Conservation (phyloP, 441 rosid species). For the Viola pubescens region DNA sequence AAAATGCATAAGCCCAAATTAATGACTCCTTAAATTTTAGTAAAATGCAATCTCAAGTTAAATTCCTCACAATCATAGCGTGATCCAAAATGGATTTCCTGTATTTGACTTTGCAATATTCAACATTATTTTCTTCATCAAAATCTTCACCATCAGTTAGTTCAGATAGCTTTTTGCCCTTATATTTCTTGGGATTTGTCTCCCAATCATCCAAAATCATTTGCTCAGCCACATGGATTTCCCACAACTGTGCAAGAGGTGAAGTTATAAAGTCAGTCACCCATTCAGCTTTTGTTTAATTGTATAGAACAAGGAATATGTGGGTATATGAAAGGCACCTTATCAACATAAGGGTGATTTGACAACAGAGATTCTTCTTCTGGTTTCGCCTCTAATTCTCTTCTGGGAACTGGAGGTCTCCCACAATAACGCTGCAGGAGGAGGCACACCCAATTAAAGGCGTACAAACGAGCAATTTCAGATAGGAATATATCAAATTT, state of each 20-base stretch:
- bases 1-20: constrained; percentile 16
- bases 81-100: constrained; percentile 58
- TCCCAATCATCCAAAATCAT: constrained; percentile 87
- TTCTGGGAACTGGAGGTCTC: constrained; percentile 86
- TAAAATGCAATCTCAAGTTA: constrained; percentile 8
- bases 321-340: constrained; percentile 34
- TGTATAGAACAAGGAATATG: neutral
- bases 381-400: constrained; percentile 63
- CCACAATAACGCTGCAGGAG: constrained; percentile 76
- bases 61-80: constrained; percentile 52
- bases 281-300: neutral
- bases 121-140: constrained; percentile 57
- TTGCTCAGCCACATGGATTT: constrained; percentile 87
- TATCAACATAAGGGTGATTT: constrained; percentile 86
- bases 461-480: neutral
- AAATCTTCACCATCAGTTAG: constrained; percentile 70
- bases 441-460: constrained; percentile 11
- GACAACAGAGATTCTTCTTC: constrained; percentile 80
- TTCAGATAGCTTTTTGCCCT: constrained; percentile 66
- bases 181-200: constrained; percentile 74
- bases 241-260: constrained; percentile 72
- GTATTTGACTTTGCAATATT: constrained; percentile 47
- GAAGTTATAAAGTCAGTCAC: constrained; percentile 13
- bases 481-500: neutral
- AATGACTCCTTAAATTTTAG: constrained; percentile 17